These are phyloP conservation scores for Boechera retrofracta DNA, from an alignment of 345 rosid genomes.

Conservation along the genomic window DNA sequence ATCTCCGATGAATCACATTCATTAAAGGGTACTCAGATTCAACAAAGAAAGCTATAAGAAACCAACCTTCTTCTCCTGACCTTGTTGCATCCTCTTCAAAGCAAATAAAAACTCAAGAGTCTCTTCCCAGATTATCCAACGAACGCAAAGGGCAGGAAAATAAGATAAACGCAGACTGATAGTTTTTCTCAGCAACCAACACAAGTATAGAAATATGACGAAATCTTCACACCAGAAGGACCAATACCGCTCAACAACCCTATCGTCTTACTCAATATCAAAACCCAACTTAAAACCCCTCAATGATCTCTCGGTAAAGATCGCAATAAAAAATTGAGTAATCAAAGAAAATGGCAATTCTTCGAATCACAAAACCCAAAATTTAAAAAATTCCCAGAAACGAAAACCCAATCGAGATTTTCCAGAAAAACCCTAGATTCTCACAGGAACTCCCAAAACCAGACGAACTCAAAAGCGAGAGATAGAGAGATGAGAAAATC, in stretches of 20 bases:
- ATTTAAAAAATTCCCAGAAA: conserved; percentile 13
- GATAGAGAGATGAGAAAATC: conserved; percentile 29
- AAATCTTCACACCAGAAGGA: conserved; percentile 4
- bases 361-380: conserved; percentile 18
- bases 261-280: conserved; percentile 27
- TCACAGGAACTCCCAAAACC: neutral
- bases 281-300: conserved; percentile 6
- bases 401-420: conserved; percentile 23
- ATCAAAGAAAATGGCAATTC: conserved; percentile 39
- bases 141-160: neutral
- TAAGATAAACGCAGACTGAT: neutral
- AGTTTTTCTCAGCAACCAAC: conserved; percentile 24
- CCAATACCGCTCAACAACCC: conserved; percentile 33
- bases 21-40: neutral
- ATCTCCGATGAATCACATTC: conserved; percentile 1
- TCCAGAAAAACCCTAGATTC: conserved; percentile 36
- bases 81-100: conserved; percentile 53
- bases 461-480: conserved; percentile 1
- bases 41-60: neutral
- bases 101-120: neutral
- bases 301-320: conserved; percentile 34
- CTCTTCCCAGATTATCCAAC: conserved; percentile 13
- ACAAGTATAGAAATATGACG: conserved; percentile 26
- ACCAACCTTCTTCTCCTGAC: conserved; percentile 50
- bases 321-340: conserved; percentile 12